Evolutionary conservation across 176 grass and related monocot species (phyloP), one percentile per base, ranked within the genome.

Genomic region (Olyra latifolia): DNA sequence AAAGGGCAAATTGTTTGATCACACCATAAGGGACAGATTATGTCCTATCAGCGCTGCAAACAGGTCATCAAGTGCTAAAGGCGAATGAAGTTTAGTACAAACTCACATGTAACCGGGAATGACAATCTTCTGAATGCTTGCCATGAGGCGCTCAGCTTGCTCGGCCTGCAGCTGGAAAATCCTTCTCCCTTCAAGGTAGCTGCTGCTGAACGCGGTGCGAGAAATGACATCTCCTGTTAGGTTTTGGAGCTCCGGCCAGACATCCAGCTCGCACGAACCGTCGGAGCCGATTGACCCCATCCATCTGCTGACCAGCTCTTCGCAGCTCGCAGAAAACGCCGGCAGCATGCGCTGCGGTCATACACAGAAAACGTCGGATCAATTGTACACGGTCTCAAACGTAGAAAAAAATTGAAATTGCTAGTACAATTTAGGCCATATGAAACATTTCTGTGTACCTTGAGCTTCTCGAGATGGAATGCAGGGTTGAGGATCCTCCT

Each of bases 221-320:
- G 83, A 85, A 29, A 85, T 85, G 65, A 78, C 74, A 62, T 85
- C 74, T 27, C 83, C 83, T 0, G 73, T 85, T 0, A 85, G 30
- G 83, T 25, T 69, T 41, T 78, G 64, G 19, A 84, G 28, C 74
- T 84, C 74, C 7, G 82, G 74, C 82, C 74, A 77, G 15, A 78
- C 74, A 53, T 85, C 74, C 55, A 85, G 8, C 65, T 78, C 82
- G 58, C 71, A 84, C 20, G 66, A 74, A 13, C 60, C 67, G 2
- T 92, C 75, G 0, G 78, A 25, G 8, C 68, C 63, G 0, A 77
- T 22, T 10, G 54, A 83, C 8, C 25, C 54, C 43, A 10, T 65
- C 93, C 93, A 96, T 81, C 84, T 88, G 30, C 35, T 15, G 8
- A 90, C 57, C 38, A 90, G 62, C 17, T 96, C 89, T 70, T 78